Base-by-base conservation (phyloP, 768 basidiomycete genomes). In the Russula sp. region DNA sequence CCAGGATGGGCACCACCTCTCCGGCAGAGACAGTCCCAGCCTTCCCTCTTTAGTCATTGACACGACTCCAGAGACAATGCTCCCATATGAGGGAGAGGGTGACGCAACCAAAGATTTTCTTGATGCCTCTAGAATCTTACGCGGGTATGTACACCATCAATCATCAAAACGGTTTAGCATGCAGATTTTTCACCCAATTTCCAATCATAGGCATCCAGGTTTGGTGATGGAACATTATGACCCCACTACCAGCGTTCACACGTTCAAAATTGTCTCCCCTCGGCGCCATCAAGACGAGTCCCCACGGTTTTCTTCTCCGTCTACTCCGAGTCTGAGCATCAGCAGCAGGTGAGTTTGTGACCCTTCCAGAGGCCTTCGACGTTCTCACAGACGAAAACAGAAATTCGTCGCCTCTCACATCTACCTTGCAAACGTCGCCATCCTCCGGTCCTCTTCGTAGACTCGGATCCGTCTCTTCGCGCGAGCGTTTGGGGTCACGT, bases 181-280 rank as follows among this genome's bases (percentile, higher is more conserved):
- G 26, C 54, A 56, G 7, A 3, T 18, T 13, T n/a, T 46, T 44
- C 20, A 18, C 16, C 11, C 44, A 51, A 32, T 53, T 22, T 49
- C 58, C 51, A 55, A 55, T 38, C 9, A 10, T 42, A 60, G 66
- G 16, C 62, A 56, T n/a, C 63, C 66, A 6, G 63, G 60, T 10
- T 24, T 65, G 50, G 54, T 64, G 30, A 57, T 67, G 63, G 62
- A 64, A 14, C 63, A 60, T 30, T 60, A 56, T 16, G 54, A 64
- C 58, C 53, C 30, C 49, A 42, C 46, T 14, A 56, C 63, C 24
- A 62, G 58, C 20, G 42, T 62, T 44, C 63, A 64, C 54, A 67
- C 58, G 14, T 57, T 65, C 54, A 65, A 67, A 59, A 64, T 65
- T 18, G 30, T 50, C n/a, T 57, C 26, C 50, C 66, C 59, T 30